Evolutionary conservation across 2,329 filamentous ascomycete species (phyloP), one percentile per base, ranked within the genome.

Genomic region (Monilinia fructigena): DNA sequence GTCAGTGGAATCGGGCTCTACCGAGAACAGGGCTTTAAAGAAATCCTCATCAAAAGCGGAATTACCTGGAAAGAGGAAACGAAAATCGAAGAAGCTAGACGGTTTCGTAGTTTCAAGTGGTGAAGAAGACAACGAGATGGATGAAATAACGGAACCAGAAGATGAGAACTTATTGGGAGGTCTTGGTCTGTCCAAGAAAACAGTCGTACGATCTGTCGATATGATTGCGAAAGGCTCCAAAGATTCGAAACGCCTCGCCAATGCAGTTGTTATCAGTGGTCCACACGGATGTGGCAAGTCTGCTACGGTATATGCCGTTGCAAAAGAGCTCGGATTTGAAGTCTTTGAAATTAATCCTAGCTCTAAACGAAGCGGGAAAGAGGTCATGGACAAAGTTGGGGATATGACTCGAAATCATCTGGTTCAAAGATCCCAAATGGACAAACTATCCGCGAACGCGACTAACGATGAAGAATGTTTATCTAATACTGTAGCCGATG

Each of bases 331-430:
- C 20, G 92, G 86, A 1, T 98, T 96, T 74, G 93, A 97, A 74
- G 85, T 99, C 1, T 99, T 99, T 71, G 95, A 99, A 77, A 93
- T 99, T 75, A 96, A 96, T 74, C 81, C 94, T 0, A 87, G 92
- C 68, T 92, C 86, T 71, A 87, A 93, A 61, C 85, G 95, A 69
- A 96, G 87, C 74, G 94, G 93, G 42, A 95, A 89, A 76, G 95
- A 99, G 73, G 88, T 99, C 58, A 77, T 96, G 45, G 95, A 99
- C 73, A 91, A 86, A 72, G 92, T 99, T 55, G 96, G 95, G 52
- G 93, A 99, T 77, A 98, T 99, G 94, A 95, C 93, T 4, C 89
- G 89, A 68, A 98, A 99, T 73, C 95, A 99, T 77, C 83, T 97
- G 1, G 94, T 99, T 26, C 87, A 88, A 70, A 82, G 80, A 81